Conservation (phyloP, 2,329 filamentous ascomycete species). For the Diaporthe sp. region DNA sequence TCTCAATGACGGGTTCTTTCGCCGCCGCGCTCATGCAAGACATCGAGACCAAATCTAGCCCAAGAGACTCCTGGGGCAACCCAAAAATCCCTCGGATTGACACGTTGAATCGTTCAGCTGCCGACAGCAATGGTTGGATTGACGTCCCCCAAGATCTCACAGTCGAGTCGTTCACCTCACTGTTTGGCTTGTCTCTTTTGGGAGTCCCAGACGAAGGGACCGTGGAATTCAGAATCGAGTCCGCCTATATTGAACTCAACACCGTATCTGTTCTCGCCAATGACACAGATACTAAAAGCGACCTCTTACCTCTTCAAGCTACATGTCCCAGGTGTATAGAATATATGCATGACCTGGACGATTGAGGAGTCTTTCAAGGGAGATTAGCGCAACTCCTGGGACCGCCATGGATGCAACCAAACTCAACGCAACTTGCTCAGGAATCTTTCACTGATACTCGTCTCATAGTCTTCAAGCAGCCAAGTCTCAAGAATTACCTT, state of each 20-base stretch:
- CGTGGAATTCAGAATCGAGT: not conserved
- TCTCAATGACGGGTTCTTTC: not conserved
- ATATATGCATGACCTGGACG: not conserved
- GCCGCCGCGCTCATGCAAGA: not conserved
- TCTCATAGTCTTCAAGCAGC: not conserved
- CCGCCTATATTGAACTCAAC: not conserved
- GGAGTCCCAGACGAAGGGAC: not conserved
- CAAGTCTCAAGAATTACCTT: not conserved
- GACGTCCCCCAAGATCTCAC: not conserved
- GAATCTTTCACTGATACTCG: not conserved
- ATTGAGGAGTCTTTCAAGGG: not conserved
- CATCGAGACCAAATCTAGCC: slow-evolving; percentile 1
- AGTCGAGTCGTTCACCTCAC: not conserved
- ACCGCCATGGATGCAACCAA: not conserved
- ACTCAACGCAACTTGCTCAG: not conserved
- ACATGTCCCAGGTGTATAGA: not conserved
- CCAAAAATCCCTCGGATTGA: not conserved
- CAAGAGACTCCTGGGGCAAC: not conserved
- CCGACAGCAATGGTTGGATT: not conserved
- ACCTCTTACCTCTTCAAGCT: not conserved
- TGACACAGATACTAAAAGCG: too few relatives aligned
- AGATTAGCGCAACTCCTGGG: not conserved
- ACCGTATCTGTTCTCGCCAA: not conserved
- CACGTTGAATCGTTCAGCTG: not conserved
- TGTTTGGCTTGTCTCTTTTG: not conserved